Evolutionary conservation across 2,329 filamentous ascomycete species (phyloP).

Genomic region (Rhynchosporium graminicola): DNA sequence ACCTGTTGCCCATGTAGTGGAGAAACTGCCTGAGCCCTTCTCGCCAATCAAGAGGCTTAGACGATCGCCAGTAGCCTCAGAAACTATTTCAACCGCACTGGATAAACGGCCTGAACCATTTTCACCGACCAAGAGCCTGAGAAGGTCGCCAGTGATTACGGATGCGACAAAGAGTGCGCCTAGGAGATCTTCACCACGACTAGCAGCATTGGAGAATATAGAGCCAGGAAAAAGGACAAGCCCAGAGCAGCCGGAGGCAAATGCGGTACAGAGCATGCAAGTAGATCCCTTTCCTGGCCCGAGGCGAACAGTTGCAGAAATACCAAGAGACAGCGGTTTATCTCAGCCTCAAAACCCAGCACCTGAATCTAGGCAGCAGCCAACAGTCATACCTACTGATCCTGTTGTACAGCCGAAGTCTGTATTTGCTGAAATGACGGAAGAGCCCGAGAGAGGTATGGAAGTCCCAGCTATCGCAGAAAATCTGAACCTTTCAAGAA

Average conservation of each 20-base stretch:
- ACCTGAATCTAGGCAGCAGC: slow-evolving; percentile 12
- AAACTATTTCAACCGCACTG: background rate
- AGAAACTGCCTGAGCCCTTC: background rate
- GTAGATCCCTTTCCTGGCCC: background rate
- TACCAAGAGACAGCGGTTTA: background rate
- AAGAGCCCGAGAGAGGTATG: background rate
- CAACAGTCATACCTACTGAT: background rate
- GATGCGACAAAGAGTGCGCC: background rate
- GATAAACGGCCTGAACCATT: background rate
- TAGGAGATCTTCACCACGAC: slow-evolving; percentile 17
- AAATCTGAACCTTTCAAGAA: slow-evolving; percentile 22
- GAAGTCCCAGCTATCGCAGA: background rate
- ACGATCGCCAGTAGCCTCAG: background rate
- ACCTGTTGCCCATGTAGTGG: background rate
- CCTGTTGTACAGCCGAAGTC: background rate
- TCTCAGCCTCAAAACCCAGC: background rate
- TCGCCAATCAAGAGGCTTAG: background rate
- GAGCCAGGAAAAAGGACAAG: background rate
- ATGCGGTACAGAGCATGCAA: background rate
- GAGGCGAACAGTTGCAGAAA: slow-evolving; percentile 5
- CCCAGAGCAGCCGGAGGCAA: background rate
- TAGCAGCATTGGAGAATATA: background rate
- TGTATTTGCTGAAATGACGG: slow-evolving; percentile 9
- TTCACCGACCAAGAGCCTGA: background rate
- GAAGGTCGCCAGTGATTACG: slow-evolving; percentile 2